These are phyloP conservation scores for Suillus ampliporus DNA, from an alignment of 768 basidiomycete species.

Conservation along the genomic window DNA sequence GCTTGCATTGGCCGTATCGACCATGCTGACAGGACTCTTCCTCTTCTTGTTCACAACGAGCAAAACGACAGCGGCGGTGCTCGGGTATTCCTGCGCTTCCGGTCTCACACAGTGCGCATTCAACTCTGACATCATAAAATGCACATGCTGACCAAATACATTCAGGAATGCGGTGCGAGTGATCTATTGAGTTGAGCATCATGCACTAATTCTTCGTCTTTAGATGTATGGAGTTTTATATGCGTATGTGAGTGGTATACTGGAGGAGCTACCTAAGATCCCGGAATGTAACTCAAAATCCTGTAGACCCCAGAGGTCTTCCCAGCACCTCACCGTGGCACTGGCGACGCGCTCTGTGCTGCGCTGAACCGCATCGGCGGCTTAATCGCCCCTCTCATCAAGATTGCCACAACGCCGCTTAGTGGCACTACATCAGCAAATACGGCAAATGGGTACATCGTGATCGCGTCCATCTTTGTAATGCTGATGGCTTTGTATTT, in stretches of 20 bases:
- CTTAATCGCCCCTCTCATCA: constrained; percentile 54
- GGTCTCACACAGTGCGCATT: constrained; percentile 46
- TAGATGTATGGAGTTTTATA: constrained; percentile 60
- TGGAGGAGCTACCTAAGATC: background rate
- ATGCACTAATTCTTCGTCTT: constrained; percentile 9
- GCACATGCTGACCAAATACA: background rate
- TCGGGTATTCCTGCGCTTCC: constrained; percentile 53
- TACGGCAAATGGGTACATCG: constrained; percentile 43
- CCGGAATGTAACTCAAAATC: background rate
- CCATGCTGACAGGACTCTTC: constrained; percentile 51
- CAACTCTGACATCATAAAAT: background rate
- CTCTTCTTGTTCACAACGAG: constrained; percentile 59
- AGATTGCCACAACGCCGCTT: constrained; percentile 47
- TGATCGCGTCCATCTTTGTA: background rate
- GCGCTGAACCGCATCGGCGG: constrained; percentile 55
- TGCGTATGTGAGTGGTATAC: constrained; percentile 40
- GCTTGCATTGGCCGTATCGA: constrained; percentile 51
- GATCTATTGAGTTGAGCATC: background rate
- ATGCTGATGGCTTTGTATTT: background rate
- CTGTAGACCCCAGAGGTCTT: constrained; percentile 58
- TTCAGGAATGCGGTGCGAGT: constrained; percentile 43
- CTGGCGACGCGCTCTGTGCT: constrained; percentile 55
- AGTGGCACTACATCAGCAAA: constrained; percentile 35
- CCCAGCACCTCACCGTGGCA: constrained; percentile 60
- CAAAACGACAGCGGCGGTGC: constrained; percentile 41